Base-by-base conservation (phyloP, 805 yeast genomes). In the Kodamaea kaohsiungensis region DNA sequence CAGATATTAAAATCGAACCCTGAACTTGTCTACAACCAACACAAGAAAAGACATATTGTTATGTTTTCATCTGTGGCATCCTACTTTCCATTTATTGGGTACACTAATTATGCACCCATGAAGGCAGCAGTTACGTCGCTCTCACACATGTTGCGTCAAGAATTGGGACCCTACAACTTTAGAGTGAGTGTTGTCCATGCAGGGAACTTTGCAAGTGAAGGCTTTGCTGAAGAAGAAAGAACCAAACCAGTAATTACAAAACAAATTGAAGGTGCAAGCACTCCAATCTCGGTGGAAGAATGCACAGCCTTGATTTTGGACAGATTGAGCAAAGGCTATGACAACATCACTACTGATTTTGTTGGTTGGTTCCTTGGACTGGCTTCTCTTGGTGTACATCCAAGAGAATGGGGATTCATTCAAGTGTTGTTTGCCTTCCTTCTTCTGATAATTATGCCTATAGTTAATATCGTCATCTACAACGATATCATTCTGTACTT, bases 121-220 rank as follows among this genome's bases (percentile, higher is more conserved):
- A 95, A 95, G 67, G 87, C 90, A 0, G 96, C 97, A 0, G 67
- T 93, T 13, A 80, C 89, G 62, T 75, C 96, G 0, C 72, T 95
- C 12, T 86, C 91, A 0, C 88, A 88, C 48, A 76, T 88, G 5
- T 70, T 95, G 52, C 83, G 97, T 57, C 97, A 92, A 61, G 99
- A 95, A 66, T 76, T 88, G 43, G 63, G 77, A 0, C 86, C 88
- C 5, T 86, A 84, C 62, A 80, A 86, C 56, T 84, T 87, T 58
- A 72, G 87, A 25, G 88, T 95, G 0, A 81, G 87, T 4, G 84
- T 90, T 56, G 84, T 91, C 0, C 86, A 84, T 63, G 96, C 98
- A 0, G 99, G 99, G 0, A 91, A 91, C 65, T 91, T 93, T 69
- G 82, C 78, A 48, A 86, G 96, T 58, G 98, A 92, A 68, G 99